A percentile compares a stretch with the other conserved stretches of the same genome.
These are phyloP conservation scores for Fusarium pilosicola DNA, from an alignment of 2,329 filamentous ascomycete genomes.

Conservation along the genomic window DNA sequence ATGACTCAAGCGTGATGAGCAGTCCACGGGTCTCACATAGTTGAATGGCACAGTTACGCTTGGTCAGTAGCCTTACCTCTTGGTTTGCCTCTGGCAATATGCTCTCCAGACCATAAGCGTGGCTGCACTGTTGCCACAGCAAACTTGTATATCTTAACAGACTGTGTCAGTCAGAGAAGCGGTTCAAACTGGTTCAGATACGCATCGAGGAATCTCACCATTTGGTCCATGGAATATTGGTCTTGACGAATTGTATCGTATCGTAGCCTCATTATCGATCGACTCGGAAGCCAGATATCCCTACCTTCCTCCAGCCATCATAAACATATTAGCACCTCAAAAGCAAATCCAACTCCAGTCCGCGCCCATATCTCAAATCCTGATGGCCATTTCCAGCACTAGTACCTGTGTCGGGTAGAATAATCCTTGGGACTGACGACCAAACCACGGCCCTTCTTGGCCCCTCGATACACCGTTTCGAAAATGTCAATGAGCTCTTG, in stretches of 20 bases:
- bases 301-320: slow-evolving; percentile 6
- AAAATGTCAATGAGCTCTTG: slow-evolving; percentile 98
- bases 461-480: slow-evolving; percentile 97
- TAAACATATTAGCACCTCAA: slow-evolving; percentile 27
- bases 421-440: slow-evolving; percentile 91
- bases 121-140: neutral
- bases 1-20: neutral
- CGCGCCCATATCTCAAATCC: neutral
- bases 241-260: neutral
- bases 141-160: slow-evolving; percentile 30
- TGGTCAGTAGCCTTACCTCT: slow-evolving; percentile 14
- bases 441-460: slow-evolving; percentile 96
- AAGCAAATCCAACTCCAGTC: slow-evolving; percentile 11
- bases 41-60: neutral
- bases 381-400: neutral
- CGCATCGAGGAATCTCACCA: slow-evolving; percentile 38
- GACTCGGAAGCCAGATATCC: slow-evolving; percentile 9
- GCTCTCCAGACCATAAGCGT: neutral
- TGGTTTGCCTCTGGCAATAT: neutral
- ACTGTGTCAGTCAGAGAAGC: slow-evolving; percentile 36
- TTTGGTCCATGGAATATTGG: slow-evolving; percentile 7
- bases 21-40: neutral
- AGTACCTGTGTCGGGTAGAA: slow-evolving; percentile 42
- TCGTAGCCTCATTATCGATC: slow-evolving; percentile 33
- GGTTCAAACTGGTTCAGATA: slow-evolving; percentile 1